Percentiles rank a stretch among this genome's conserved stretches.
Conservation (phyloP, 129 eudicot species). For the Glebionis coronaria region DNA sequence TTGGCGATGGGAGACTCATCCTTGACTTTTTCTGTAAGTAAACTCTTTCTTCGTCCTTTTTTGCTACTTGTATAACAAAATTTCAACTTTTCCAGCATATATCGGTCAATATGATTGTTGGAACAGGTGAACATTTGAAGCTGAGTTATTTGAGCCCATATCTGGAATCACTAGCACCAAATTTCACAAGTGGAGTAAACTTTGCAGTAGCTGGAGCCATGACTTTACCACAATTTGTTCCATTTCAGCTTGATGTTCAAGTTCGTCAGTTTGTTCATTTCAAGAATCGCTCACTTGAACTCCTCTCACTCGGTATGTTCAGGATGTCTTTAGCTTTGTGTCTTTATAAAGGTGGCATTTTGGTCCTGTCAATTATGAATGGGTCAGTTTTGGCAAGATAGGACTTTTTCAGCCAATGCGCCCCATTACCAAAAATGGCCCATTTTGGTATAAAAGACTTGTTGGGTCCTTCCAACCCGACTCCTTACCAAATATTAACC, state of each 20-base stretch:
- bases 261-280: conserved; percentile 36
- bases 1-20: conserved; percentile 42
- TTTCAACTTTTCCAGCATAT: background rate
- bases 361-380: no score
- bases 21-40: conserved; percentile 42
- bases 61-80: background rate
- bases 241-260: conserved; percentile 40
- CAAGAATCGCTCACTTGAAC: conserved; percentile 44
- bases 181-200: conserved; percentile 45
- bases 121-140: conserved; percentile 38
- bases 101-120: background rate
- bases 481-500: no score
- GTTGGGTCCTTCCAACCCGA: no score
- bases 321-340: background rate
- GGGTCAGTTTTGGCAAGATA: no score
- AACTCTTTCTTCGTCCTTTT: background rate
- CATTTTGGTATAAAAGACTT: no score
- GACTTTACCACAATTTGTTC: conserved; percentile 40
- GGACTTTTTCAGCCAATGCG: no score
- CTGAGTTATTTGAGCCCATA: conserved; percentile 37
- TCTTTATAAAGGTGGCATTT: no score
- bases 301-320: conserved; percentile 28
- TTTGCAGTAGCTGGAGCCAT: conserved; percentile 45
- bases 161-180: conserved; percentile 43
- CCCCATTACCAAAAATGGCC: no score